A percentile compares a stretch with the other conserved stretches of the same genome.
These are phyloP conservation scores for Backusella morwellensis DNA, from an alignment of 192 early-diverging fungal genomes.

Conservation along the genomic window DNA sequence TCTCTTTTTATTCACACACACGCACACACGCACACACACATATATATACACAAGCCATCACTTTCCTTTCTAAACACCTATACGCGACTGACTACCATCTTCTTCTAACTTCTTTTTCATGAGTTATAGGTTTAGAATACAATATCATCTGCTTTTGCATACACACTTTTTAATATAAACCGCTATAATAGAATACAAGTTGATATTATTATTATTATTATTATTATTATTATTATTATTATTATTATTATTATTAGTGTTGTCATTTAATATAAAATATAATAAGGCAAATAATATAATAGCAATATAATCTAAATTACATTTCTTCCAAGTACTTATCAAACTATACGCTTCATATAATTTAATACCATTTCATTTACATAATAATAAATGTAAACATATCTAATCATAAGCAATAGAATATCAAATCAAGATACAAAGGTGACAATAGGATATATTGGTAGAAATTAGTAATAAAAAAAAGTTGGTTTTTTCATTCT, in stretches of 20 bases:
- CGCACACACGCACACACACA: neutral
- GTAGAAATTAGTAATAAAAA: neutral
- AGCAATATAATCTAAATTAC: neutral
- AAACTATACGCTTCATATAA: neutral
- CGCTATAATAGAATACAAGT: neutral
- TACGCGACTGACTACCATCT: neutral
- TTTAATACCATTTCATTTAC: neutral
- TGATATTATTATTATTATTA: neutral
- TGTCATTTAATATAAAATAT: neutral
- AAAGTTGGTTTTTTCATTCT: neutral
- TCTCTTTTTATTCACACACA: neutral
- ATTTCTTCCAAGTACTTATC: neutral
- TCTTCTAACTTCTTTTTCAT: neutral
- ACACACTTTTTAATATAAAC: neutral
- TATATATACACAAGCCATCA: neutral
- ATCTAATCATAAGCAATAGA: neutral
- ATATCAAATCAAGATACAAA: neutral
- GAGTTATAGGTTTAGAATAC: neutral
- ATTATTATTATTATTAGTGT: neutral
- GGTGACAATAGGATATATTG: neutral
- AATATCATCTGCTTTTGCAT: neutral
- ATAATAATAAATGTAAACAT: neutral
- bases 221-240: too few relatives aligned
- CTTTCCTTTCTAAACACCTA: neutral
- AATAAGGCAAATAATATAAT: too few relatives aligned